Conservation (phyloP, 2,329 filamentous ascomycete genomes). For the Paradendryphiella salina region DNA sequence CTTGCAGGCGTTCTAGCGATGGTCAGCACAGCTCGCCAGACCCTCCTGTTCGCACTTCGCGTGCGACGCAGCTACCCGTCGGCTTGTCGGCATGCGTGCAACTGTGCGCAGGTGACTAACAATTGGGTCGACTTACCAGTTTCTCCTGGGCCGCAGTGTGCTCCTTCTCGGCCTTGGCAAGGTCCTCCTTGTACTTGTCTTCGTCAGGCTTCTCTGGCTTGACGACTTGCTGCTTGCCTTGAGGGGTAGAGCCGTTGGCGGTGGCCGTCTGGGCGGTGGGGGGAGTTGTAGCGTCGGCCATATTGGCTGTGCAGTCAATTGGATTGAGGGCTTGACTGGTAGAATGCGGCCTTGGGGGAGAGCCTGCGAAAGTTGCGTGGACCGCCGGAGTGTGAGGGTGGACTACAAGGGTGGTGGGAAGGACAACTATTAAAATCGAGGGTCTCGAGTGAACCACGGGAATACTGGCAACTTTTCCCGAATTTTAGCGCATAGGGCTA, state of each 20-base stretch:
- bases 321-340: slow-evolving; percentile 19
- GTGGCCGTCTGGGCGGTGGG: slow-evolving; percentile 43
- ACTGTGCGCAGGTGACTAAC: background rate
- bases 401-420: slow-evolving; percentile 11
- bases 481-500: slow-evolving; percentile 17
- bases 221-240: slow-evolving; percentile 47
- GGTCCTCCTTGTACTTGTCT: slow-evolving; percentile 75
- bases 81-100: slow-evolving; percentile 6
- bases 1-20: slow-evolving; percentile 74
- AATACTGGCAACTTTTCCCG: slow-evolving; percentile 29
- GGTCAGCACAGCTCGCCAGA: slow-evolving; percentile 14
- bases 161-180: slow-evolving; percentile 84
- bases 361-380: slow-evolving; percentile 7
- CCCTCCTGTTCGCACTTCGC: slow-evolving; percentile 1
- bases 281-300: slow-evolving; percentile 47
- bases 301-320: slow-evolving; percentile 29
- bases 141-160: slow-evolving; percentile 76
- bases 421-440: slow-evolving; percentile 34
- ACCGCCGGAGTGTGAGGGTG: slow-evolving; percentile 10
- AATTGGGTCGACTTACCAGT: slow-evolving; percentile 54
- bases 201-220: slow-evolving; percentile 89
- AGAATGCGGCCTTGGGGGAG: slow-evolving; percentile 14
- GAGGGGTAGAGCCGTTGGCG: slow-evolving; percentile 33
- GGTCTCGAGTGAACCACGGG: slow-evolving; percentile 21
- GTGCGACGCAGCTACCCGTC: slow-evolving; percentile 20